Conservation (phyloP, 139 green algal genomes). For the Parachlorella kessleri region DNA sequence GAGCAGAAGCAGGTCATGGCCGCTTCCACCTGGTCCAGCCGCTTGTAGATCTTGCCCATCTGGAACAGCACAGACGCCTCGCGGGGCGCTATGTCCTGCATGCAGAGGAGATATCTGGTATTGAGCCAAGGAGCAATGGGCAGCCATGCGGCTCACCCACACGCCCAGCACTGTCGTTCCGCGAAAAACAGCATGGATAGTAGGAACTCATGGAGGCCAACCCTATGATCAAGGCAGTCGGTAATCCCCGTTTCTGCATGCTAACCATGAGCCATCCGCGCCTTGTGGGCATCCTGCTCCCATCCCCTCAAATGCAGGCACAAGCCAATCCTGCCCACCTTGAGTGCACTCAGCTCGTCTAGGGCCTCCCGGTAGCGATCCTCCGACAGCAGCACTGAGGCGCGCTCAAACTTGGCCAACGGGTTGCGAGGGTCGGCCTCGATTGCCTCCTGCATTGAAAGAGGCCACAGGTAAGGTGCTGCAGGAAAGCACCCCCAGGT, state of each 20-base stretch:
- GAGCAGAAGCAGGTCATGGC: conserved; percentile 75
- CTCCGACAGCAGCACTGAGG: conserved; percentile 73
- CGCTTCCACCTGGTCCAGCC: conserved; percentile 63
- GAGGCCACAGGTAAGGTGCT: no score
- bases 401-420: conserved; percentile 89
- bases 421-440: conserved; percentile 85
- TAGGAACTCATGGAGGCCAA: no score
- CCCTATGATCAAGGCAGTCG: no score
- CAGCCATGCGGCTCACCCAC: background rate
- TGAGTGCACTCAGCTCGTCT: conserved; percentile 69
- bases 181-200: no score
- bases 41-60: conserved; percentile 82
- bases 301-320: no score
- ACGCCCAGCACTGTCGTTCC: no score
- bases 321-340: conserved; percentile 19
- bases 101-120: no score
- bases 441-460: conserved; percentile 68
- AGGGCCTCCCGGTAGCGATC: conserved; percentile 72
- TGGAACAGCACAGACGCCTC: conserved; percentile 91
- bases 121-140: background rate
- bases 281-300: no score
- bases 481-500: no score
- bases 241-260: no score
- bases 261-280: no score
- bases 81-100: conserved; percentile 75